Evolutionary conservation across 352 stramenopile genomes (phyloP).

Genomic region (Pythium apleroticum): DNA sequence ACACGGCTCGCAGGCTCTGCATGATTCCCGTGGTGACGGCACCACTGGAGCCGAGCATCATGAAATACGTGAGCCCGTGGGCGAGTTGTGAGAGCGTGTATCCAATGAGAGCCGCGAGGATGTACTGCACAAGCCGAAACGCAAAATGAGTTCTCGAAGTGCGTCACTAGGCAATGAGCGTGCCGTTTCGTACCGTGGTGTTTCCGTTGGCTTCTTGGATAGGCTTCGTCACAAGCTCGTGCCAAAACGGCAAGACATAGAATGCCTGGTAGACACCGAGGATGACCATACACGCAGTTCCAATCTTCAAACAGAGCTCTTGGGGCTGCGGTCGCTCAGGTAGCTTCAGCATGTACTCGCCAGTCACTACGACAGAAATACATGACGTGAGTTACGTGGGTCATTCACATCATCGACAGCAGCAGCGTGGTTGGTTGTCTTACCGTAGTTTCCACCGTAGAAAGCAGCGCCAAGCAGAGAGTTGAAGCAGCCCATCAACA

Average conservation of each 20-base stretch:
- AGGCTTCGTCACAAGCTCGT: conserved; percentile 69
- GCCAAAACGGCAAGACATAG: conserved; percentile 78
- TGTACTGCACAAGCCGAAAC: conserved; percentile 30
- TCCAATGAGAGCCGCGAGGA: conserved; percentile 56
- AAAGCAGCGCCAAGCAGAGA: conserved; percentile 79
- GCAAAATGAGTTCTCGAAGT: background rate
- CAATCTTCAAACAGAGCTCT: conserved; percentile 82
- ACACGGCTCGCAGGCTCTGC: conserved; percentile 85
- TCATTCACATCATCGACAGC: background rate
- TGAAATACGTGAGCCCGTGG: conserved; percentile 84
- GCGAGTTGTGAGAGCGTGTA: conserved; percentile 84
- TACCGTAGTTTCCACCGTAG: conserved; percentile 83
- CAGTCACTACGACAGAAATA: conserved; percentile 42
- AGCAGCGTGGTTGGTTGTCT: no score
- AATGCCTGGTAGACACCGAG: conserved; percentile 79
- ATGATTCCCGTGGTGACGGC: conserved; percentile 87
- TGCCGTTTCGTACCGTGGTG: conserved; percentile 29
- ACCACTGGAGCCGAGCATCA: conserved; percentile 77
- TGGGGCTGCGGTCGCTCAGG: conserved; percentile 69
- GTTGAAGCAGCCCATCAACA: conserved; percentile 86
- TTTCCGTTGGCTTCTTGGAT: conserved; percentile 76
- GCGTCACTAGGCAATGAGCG: no score
- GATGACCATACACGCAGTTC: conserved; percentile 63
- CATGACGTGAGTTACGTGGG: background rate
- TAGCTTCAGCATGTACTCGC: conserved; percentile 82